These are phyloP conservation scores for Exserohilum rostratum DNA, from an alignment of 2,329 filamentous ascomycete species.

Conservation along the genomic window DNA sequence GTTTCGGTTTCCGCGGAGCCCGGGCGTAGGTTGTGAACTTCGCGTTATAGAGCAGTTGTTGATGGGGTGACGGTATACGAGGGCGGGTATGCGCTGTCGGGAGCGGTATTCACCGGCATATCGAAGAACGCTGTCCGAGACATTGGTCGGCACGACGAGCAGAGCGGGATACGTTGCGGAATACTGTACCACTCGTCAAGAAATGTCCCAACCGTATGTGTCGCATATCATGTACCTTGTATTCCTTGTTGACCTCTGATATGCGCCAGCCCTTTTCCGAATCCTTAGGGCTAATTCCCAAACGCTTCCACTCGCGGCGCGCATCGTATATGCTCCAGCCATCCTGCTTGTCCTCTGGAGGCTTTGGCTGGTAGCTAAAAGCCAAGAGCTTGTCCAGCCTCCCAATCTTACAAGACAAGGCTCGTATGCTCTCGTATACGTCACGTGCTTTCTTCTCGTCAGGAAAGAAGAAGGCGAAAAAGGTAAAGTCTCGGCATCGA, in stretches of 20 bases:
- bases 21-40: conserved; percentile 89
- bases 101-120: conserved; percentile 92
- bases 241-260: conserved; percentile 87
- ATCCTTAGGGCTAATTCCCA: conserved; percentile 85
- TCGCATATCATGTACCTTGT: conserved; percentile 57
- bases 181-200: conserved; percentile 58
- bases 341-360: conserved; percentile 73
- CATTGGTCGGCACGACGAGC: conserved; percentile 81
- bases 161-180: conserved; percentile 90
- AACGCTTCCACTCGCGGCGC: conserved; percentile 80
- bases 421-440: conserved; percentile 84
- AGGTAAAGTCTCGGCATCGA: conserved; percentile 90
- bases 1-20: conserved; percentile 84
- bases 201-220: not conserved
- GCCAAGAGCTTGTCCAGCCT: conserved; percentile 89
- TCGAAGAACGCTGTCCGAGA: conserved; percentile 97
- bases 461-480: conserved; percentile 86
- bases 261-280: conserved; percentile 84
- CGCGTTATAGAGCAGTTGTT: conserved; percentile 97
- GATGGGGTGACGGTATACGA: conserved; percentile 93
- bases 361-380: conserved; percentile 80
- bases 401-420: conserved; percentile 79
- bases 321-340: conserved; percentile 88
- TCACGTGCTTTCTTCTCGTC: conserved; percentile 77
- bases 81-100: conserved; percentile 81